Conservation (phyloP, 2,329 filamentous ascomycete species). For the Cladosporium sphaerospermum region DNA sequence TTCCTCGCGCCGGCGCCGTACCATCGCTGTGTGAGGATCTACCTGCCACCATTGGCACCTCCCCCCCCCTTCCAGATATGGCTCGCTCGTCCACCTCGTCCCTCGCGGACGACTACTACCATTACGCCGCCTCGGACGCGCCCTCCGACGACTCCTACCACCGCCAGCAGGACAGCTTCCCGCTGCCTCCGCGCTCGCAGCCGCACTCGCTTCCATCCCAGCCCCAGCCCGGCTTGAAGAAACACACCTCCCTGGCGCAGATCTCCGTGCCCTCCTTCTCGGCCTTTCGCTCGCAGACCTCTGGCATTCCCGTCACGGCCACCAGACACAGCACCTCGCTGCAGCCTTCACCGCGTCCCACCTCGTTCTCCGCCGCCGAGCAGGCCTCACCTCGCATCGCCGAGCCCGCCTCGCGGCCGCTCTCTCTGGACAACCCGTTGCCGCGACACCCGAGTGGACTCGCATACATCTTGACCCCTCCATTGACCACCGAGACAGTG, state of each 20-base stretch:
- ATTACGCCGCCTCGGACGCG: constrained; percentile 13
- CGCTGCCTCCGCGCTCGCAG: not conserved
- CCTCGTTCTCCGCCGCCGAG: constrained; percentile 37
- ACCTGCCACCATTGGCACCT: constrained; percentile 1
- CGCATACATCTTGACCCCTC: constrained; percentile 20
- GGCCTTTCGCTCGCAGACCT: constrained; percentile 37
- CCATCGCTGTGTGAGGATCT: constrained; percentile 2
- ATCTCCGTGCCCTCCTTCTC: constrained; percentile 40
- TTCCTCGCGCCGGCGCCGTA: constrained; percentile 3
- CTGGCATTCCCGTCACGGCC: constrained; percentile 39
- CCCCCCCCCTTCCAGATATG: constrained; percentile 1
- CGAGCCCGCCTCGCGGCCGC: constrained; percentile 23
- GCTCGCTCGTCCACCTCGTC: constrained; percentile 14
- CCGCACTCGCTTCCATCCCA: constrained; percentile 3
- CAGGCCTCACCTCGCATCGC: constrained; percentile 35
- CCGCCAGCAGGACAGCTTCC: constrained; percentile 7
- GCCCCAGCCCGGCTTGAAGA: constrained; percentile 7
- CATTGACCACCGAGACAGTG: constrained; percentile 25
- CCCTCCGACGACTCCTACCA: constrained; percentile 13
- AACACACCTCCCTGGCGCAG: constrained; percentile 31
- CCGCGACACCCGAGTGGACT: constrained; percentile 24
- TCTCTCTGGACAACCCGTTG: constrained; percentile 29
- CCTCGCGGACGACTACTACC: constrained; percentile 15
- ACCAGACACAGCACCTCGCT: constrained; percentile 34
- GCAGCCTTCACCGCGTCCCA: constrained; percentile 42